Evolutionary conservation across 768 basidiomycete genomes (phyloP).

Genomic region (Omphalotus guepiniiformis): DNA sequence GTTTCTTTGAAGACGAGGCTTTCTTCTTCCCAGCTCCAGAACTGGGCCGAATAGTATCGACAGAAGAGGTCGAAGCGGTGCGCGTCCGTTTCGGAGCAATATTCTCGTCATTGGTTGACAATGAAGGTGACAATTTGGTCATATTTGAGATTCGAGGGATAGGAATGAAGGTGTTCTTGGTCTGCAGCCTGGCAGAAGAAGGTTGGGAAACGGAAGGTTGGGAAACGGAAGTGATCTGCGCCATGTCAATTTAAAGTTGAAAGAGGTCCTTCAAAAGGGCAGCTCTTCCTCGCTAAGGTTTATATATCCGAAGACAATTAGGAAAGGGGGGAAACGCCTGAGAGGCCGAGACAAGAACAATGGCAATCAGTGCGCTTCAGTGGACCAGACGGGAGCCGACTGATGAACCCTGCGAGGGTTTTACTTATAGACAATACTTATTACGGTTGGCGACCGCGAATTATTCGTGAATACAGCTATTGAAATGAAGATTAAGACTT

Average conservation of each 20-base stretch:
- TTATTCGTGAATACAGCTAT: no score
- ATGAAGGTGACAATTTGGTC: not conserved
- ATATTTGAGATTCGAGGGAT: constrained; percentile 1
- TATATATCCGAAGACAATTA: no score
- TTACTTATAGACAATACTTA: no score
- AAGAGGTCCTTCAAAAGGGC: not conserved
- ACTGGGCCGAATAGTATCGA: constrained; percentile 6
- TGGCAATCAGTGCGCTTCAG: not conserved
- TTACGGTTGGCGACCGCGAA: no score
- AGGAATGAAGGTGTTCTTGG: constrained; percentile 6
- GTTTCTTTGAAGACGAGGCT: constrained; percentile 5
- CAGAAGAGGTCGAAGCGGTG: constrained; percentile 7
- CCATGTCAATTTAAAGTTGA: not conserved
- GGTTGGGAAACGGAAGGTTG: constrained; percentile 2
- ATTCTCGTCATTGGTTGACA: not conserved
- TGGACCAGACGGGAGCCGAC: not conserved
- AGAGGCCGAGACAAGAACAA: not conserved
- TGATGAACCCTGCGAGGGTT: no score
- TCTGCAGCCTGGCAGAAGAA: constrained; percentile 8
- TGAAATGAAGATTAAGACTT: no score
- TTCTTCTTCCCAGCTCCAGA: not conserved
- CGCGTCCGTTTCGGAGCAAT: constrained; percentile 1
- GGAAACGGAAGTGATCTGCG: not conserved
- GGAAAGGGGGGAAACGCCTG: no score
- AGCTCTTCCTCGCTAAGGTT: not conserved